Percentiles rank a stretch among this genome's conserved stretches.
These are phyloP conservation scores for Aspergillus biplanus DNA, from an alignment of 495 filamentous ascomycete genomes.

Conservation along the genomic window DNA sequence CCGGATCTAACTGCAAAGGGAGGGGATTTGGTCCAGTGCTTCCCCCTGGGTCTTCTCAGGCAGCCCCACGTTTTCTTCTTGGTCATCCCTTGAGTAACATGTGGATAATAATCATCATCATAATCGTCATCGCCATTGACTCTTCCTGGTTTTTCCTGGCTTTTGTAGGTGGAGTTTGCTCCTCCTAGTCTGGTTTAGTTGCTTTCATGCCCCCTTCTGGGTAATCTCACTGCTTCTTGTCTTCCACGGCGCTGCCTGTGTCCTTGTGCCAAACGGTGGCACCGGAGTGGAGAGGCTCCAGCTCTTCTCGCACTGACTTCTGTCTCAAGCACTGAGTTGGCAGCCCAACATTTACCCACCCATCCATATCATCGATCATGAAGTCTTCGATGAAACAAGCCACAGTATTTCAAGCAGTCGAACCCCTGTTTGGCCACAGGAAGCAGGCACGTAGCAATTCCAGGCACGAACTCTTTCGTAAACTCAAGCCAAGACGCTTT, in stretches of 20 bases:
- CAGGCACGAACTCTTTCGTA: slow-evolving; percentile 29
- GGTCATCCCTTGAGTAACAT: not conserved
- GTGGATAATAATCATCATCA: slow-evolving; percentile 4
- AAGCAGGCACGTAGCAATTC: slow-evolving; percentile 19
- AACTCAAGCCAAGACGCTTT: not conserved
- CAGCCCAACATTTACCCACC: slow-evolving; percentile 12
- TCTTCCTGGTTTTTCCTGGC: slow-evolving; percentile 12
- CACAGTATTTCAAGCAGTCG: slow-evolving; percentile 5
- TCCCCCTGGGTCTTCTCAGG: slow-evolving; percentile 17
- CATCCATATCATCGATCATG: slow-evolving; percentile 8
- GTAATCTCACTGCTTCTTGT: not conserved
- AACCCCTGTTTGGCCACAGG: slow-evolving; percentile 22
- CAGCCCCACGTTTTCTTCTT: slow-evolving; percentile 30
- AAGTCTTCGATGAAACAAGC: slow-evolving; percentile 17
- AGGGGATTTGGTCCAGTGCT: slow-evolving; percentile 25
- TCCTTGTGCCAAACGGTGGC: slow-evolving; percentile 8
- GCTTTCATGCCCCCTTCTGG: not conserved
- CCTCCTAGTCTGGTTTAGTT: not conserved
- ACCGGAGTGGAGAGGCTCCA: slow-evolving; percentile 17
- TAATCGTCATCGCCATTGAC: slow-evolving; percentile 2
- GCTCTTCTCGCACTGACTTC: slow-evolving; percentile 13
- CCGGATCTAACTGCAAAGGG: slow-evolving; percentile 22
- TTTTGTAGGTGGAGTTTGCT: not conserved
- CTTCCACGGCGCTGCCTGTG: not conserved
- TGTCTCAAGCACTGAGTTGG: slow-evolving; percentile 22